Conservation (phyloP, 202 grass and related monocot genomes). For the Setaria italica region DNA sequence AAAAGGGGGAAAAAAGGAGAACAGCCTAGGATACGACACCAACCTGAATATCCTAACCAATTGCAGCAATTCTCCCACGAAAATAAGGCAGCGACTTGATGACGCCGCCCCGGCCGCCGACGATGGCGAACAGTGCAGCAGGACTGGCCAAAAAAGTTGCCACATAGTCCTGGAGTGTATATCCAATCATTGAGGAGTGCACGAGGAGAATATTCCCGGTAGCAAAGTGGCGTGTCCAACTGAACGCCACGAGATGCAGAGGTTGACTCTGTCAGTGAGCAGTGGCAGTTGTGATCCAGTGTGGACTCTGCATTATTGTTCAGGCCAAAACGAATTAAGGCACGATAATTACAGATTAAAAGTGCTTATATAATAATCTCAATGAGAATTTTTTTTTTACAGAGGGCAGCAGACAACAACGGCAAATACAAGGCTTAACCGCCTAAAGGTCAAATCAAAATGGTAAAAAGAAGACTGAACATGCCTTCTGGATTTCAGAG, state of each 20-base stretch:
- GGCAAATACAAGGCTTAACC: no score
- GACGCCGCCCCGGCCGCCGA: background rate
- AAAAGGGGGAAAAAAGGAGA: background rate
- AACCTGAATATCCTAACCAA: constrained; percentile 10
- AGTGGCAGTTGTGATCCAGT: background rate
- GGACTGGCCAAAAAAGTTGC: background rate
- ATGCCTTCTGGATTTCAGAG: background rate
- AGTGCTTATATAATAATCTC: no score
- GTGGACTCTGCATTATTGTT: background rate
- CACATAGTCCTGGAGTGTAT: background rate
- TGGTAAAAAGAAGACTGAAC: background rate
- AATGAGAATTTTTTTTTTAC: no score
- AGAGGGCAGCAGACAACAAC: no score
- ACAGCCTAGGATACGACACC: background rate
- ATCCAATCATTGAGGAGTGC: constrained; percentile 31
- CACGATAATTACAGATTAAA: no score
- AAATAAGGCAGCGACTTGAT: constrained; percentile 2
- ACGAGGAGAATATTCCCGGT: constrained; percentile 28
- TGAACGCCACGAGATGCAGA: background rate
- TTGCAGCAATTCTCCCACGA: constrained; percentile 5
- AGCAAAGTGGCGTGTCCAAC: constrained; percentile 26
- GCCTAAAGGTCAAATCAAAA: no score
- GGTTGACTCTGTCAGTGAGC: constrained; percentile 9
- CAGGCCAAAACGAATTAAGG: no score
- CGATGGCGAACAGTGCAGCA: background rate